A percentile compares a stretch with the other conserved stretches of the same genome.
Conservation (phyloP, 2,329 filamentous ascomycete genomes). For the Scorias spongiosa region DNA sequence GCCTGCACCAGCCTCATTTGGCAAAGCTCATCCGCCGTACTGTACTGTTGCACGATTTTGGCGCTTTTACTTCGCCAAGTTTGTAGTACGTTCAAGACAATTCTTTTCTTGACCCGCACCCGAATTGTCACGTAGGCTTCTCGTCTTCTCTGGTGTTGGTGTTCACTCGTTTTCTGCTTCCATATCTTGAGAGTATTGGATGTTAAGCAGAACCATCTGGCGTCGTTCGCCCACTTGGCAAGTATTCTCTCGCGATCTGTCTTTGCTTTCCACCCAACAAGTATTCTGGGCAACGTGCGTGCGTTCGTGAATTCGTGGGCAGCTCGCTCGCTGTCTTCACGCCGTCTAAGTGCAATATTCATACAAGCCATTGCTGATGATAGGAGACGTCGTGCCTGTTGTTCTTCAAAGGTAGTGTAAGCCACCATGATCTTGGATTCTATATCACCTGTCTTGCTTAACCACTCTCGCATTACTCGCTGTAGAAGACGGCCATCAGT, state of each 20-base stretch:
- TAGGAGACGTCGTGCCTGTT: slow-evolving; percentile 13
- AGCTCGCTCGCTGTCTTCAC: slow-evolving; percentile 22
- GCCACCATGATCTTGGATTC: slow-evolving; percentile 5
- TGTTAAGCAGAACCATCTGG: slow-evolving; percentile 40
- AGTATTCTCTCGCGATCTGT: slow-evolving; percentile 31
- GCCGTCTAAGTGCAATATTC: slow-evolving; percentile 14
- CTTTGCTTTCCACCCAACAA: slow-evolving; percentile 22
- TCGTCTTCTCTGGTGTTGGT: slow-evolving; percentile 37
- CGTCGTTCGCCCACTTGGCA: slow-evolving; percentile 38
- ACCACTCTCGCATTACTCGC: slow-evolving; percentile 8
- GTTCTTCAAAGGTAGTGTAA: slow-evolving; percentile 9
- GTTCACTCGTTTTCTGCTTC: slow-evolving; percentile 34
- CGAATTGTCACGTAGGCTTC: slow-evolving; percentile 41
- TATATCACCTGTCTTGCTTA: slow-evolving; percentile 3
- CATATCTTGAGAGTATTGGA: slow-evolving; percentile 36
- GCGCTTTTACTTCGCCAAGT: slow-evolving; percentile 23
- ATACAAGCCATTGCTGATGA: slow-evolving; percentile 14
- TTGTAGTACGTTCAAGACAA: slow-evolving; percentile 30
- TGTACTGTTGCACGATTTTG: slow-evolving; percentile 22
- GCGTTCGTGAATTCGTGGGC: slow-evolving; percentile 28
- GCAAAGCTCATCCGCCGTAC: slow-evolving; percentile 23
- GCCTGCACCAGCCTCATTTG: slow-evolving; percentile 21
- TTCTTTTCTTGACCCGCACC: slow-evolving; percentile 37
- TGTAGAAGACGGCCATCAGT: slow-evolving; percentile 12
- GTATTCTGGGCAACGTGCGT: slow-evolving; percentile 22